These are phyloP conservation scores for Solanum tarapatanum DNA, from an alignment of 257 asterid genomes.

Conservation along the genomic window DNA sequence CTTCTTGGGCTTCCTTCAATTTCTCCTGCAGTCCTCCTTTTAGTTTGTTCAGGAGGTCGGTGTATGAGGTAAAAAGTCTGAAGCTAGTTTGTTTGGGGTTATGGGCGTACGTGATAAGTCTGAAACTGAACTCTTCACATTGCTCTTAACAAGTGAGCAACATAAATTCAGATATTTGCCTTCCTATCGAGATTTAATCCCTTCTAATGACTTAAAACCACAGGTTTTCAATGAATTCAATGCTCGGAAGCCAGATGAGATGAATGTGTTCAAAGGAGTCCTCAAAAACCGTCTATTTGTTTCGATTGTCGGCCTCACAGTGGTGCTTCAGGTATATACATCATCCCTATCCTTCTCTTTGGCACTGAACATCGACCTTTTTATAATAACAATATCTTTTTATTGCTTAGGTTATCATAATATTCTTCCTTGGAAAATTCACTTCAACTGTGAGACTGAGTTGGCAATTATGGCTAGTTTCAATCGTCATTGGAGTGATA, in stretches of 20 bases:
- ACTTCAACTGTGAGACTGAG: constrained; percentile 57
- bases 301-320: constrained; percentile 55
- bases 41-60: not conserved
- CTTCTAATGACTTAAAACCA: not conserved
- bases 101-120: not conserved
- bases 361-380: not conserved
- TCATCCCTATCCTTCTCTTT: not conserved
- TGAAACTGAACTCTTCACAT: not conserved
- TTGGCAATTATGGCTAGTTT: constrained; percentile 88
- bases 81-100: not conserved
- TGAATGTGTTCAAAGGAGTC: constrained; percentile 73
- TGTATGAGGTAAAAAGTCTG: not conserved
- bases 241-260: constrained; percentile 88
- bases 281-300: constrained; percentile 65
- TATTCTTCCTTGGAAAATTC: constrained; percentile 79
- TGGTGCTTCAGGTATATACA: constrained; percentile 67
- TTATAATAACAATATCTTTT: not conserved
- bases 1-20: not conserved
- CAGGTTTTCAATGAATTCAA: constrained; percentile 87
- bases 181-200: not conserved
- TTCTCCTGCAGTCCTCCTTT: not conserved
- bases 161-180: not conserved
- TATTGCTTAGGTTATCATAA: constrained; percentile 51
- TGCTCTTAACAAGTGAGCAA: not conserved
- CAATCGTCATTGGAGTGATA: constrained; percentile 57